A percentile compares a stretch with the other conserved stretches of the same genome.
Conservation (phyloP, 768 basidiomycete genomes). For the Rhizopogon salebrosus region DNA sequence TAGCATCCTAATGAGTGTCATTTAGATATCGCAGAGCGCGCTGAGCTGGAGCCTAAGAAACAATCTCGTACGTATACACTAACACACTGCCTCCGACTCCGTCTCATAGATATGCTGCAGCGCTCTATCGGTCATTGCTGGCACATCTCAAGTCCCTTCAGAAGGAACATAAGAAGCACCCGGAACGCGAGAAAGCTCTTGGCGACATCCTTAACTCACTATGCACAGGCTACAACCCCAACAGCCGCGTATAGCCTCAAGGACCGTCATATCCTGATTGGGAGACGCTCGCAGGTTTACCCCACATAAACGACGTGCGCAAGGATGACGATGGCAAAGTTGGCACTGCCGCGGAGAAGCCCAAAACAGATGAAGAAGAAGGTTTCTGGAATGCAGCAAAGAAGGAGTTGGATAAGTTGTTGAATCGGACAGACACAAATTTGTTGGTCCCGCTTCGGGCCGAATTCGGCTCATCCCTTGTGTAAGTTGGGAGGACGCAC, state of each 20-base stretch:
- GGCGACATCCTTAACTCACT: constrained; percentile 81
- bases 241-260: constrained; percentile 99
- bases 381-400: constrained; percentile 55
- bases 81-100: not conserved
- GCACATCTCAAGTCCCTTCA: constrained; percentile 77
- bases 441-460: constrained; percentile 46
- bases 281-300: constrained; percentile 68
- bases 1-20: no score
- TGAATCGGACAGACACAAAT: constrained; percentile 66
- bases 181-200: constrained; percentile 72
- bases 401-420: constrained; percentile 48
- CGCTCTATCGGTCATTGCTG: constrained; percentile 71
- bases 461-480: constrained; percentile 42
- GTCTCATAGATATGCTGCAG: constrained; percentile 33
- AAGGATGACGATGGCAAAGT: constrained; percentile 40
- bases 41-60: constrained; percentile 79
- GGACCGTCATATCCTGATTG: constrained; percentile 99
- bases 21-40: constrained; percentile 70
- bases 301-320: constrained; percentile 65
- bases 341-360: constrained; percentile 11
- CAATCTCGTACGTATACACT: constrained; percentile 62
- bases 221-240: constrained; percentile 88
- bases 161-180: constrained; percentile 62
- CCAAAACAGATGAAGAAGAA: constrained; percentile 40
- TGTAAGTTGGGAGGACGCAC: constrained; percentile 39